A percentile compares a stretch with the other conserved stretches of the same genome.
Conservation (phyloP, 2,329 filamentous ascomycete genomes). For the Penicillium sclerotiorum region DNA sequence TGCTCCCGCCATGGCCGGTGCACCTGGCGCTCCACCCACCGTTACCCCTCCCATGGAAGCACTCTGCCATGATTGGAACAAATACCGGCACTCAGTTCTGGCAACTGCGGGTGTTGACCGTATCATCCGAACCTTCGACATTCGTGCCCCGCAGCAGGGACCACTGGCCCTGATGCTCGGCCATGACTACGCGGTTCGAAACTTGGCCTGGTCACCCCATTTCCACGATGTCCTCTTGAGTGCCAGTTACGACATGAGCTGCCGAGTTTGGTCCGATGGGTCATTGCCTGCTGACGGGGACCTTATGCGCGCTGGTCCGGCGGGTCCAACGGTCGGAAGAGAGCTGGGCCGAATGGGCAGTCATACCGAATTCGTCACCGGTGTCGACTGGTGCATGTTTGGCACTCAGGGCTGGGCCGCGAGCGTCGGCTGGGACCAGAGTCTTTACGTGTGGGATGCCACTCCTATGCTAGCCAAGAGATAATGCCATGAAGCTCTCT, state of each 20-base stretch:
- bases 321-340: conserved; percentile 56
- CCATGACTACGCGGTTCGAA: conserved; percentile 87
- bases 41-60: conserved; percentile 72
- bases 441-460: conserved; percentile 90
- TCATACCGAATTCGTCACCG: conserved; percentile 95
- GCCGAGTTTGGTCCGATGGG: conserved; percentile 90
- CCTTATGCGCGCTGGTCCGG: conserved; percentile 41
- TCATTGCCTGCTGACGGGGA: conserved; percentile 43
- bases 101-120: conserved; percentile 90
- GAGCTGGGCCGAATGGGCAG: conserved; percentile 86
- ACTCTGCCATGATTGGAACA: conserved; percentile 98
- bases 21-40: conserved; percentile 39
- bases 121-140: conserved; percentile 85
- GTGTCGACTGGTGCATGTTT: conserved; percentile 97
- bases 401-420: conserved; percentile 95
- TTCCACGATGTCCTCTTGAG: conserved; percentile 83
- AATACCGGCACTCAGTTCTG: conserved; percentile 82
- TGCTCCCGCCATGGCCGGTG: conserved; percentile 41
- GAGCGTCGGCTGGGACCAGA: conserved; percentile 92
- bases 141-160: conserved; percentile 72
- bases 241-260: conserved; percentile 97
- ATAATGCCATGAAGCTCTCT: too few species aligned
- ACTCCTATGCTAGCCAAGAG: too few species aligned
- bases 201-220: conserved; percentile 90
- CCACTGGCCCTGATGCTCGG: conserved; percentile 75